Base-by-base conservation (phyloP, 805 yeast genomes). In the Lipomyces mesembrius region DNA sequence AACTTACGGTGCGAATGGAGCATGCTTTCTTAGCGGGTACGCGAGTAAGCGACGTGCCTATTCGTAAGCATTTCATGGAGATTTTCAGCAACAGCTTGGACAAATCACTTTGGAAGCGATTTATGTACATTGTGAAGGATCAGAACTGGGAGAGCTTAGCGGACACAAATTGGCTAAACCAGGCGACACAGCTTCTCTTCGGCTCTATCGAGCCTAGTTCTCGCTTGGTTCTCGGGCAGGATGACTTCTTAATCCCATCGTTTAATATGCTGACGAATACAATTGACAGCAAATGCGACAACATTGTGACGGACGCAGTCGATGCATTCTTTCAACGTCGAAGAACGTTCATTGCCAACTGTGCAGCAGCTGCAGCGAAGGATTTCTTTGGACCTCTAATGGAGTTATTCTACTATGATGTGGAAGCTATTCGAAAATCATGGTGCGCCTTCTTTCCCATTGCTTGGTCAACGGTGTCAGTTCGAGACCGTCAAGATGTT, bases 121-220 rank as follows among this genome's bases (percentile, higher is more conserved):
- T 95, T 46, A 87, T 88, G 70, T 96, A 96, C 73, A 88, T 94
- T 8, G 84, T 96, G n/a, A 82, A 94, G 51, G 98, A 95, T 74
- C 99, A 95, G 76, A 94, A 92, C 74, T 95, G 99, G 99, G 99
- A 95, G 75, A 89, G 85, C 71, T 80, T 95, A 51, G 93, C 96
- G 0, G 99, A 95, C 71, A 90, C 90, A 73, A 90, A 92, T 54
- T 95, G 99, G 99, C 79, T 94, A 68, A 92, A 92, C 76, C 98
- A 94, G 77, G 98, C 97, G 0, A 81, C 91, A 22, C 97, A 93
- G 75, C 78, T 96, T 35, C 78, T 95, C 6, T 91, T 89, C 74
- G 97, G 95, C 0, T 83, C 97, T 0, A 87, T 91, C 71, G 88
- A 88, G 65, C 77, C 77, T 52, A 83, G 83, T 0, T 80, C 83